Percentiles rank a stretch among this genome's conserved stretches.
phyloP scores from a whole-genome alignment of 257 asterid species.

The Solanum ossicruentum region DNA sequence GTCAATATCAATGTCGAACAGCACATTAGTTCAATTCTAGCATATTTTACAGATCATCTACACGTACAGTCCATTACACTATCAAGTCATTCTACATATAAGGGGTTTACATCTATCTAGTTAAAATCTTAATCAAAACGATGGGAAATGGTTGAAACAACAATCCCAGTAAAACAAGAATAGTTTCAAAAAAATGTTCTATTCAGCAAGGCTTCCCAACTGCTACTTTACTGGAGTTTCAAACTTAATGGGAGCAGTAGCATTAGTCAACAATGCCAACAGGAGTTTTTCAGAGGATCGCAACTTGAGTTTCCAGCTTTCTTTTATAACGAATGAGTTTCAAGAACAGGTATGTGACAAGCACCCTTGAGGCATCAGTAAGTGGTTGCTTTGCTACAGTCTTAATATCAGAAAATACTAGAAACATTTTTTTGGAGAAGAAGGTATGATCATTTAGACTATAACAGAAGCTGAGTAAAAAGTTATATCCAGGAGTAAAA shows the following conservation, averaged over 20 bases:
- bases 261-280: neutral
- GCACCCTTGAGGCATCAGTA: neutral
- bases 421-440: no score
- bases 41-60: neutral
- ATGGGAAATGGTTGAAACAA: neutral
- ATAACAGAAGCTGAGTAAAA: neutral
- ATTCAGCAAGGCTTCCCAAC: neutral
- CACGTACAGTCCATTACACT: neutral
- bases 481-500: neutral
- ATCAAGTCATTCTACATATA: neutral
- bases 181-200: neutral
- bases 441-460: neutral
- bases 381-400: neutral
- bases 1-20: neutral
- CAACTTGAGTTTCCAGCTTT: neutral
- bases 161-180: neutral
- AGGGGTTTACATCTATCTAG: no score
- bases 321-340: neutral
- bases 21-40: neutral
- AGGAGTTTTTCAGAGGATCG: neutral
- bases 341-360: neutral
- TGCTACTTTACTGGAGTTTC: neutral
- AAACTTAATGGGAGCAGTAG: neutral
- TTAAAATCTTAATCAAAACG: no score
- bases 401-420: neutral